Base-by-base conservation (phyloP, 352 stramenopile species). In the Globisporangium middletonii region DNA sequence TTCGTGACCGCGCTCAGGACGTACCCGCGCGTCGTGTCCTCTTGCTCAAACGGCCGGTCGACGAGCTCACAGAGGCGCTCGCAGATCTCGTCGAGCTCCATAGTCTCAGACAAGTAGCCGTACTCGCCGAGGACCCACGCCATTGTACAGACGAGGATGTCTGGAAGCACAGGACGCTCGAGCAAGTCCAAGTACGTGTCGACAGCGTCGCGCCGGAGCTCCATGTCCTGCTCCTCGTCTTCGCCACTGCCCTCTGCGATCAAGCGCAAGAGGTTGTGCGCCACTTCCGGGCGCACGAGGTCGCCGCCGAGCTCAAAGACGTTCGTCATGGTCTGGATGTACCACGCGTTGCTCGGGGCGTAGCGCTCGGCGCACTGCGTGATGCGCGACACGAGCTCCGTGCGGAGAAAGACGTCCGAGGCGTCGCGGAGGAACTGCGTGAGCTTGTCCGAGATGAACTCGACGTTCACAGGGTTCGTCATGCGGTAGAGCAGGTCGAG, bases 381-480 rank as follows among this genome's bases (percentile, higher is more conserved):
- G 53, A 99, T 98, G 57, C 97, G 94, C 9, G 81, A 92, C 30
- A 99, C 98, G 30, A 99, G 83, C 65, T 99, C 96, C 33, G 92
- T 92, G 16, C 96, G 97, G 26, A 99, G 70, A 65, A 99, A 99
- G n/a, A 97, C 89, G 67, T 99, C 97, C 5, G 89, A 98, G 2
- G 97, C 96, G 55, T 95, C 88, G 48, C 91, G 78, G 67, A 99
- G 72, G 62, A 98, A 98, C 62, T 97, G 86, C 26, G 99, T 89
- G 33, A 99, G 84, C 68, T 99, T 99, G 55, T 99, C 96, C 3
- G 93, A 94, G 70, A 99, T 99, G 66, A 99, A 99, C 74, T 99
- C 97, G 7, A 99, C 97, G 72, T 99, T 99, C 50, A 99, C 96
- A 2, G 97, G 96, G 80, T 99, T 99, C 26, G 95, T 99, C 97